phyloP scores from a whole-genome alignment of 768 basidiomycete species.

The Tylopilus subfusipes region DNA sequence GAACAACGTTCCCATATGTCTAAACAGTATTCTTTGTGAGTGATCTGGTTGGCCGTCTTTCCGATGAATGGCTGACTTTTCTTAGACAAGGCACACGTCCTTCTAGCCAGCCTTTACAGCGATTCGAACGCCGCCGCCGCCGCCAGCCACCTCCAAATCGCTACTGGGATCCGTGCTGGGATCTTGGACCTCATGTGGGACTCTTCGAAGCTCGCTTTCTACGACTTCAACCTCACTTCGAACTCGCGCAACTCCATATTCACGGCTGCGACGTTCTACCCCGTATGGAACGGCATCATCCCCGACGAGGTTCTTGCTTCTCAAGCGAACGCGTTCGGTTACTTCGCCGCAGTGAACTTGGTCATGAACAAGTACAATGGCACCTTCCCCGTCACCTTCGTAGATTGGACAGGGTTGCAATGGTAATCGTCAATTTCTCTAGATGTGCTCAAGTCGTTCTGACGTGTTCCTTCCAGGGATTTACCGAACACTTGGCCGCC shows the following conservation, averaged over 20 bases:
- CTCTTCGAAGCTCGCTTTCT: constrained; percentile 75
- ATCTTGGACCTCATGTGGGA: constrained; percentile 91
- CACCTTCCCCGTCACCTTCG: constrained; percentile 75
- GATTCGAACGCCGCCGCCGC: constrained; percentile 42
- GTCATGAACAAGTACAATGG: constrained; percentile 86
- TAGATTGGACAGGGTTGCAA: constrained; percentile 69
- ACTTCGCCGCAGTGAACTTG: constrained; percentile 73
- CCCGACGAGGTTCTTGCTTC: constrained; percentile 64
- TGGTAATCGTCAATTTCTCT: constrained; percentile 48
- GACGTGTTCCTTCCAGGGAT: constrained; percentile 46
- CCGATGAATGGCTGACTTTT: not conserved
- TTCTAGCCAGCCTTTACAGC: constrained; percentile 60
- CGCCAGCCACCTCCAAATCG: constrained; percentile 50
- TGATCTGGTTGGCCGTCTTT: constrained; percentile 3
- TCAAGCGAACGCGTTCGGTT: constrained; percentile 58
- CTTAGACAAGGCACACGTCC: constrained; percentile 61
- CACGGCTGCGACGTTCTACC: constrained; percentile 77
- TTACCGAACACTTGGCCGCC: constrained; percentile 90
- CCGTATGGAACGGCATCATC: constrained; percentile 83
- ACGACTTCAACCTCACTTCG: constrained; percentile 80
- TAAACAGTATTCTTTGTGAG: constrained; percentile 85
- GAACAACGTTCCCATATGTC: constrained; percentile 65
- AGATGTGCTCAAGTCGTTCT: not conserved
- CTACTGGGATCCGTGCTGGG: constrained; percentile 56
- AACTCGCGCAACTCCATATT: constrained; percentile 63